phyloP scores from a whole-genome alignment of 768 basidiomycete species.

The Arthromyces matolae region DNA sequence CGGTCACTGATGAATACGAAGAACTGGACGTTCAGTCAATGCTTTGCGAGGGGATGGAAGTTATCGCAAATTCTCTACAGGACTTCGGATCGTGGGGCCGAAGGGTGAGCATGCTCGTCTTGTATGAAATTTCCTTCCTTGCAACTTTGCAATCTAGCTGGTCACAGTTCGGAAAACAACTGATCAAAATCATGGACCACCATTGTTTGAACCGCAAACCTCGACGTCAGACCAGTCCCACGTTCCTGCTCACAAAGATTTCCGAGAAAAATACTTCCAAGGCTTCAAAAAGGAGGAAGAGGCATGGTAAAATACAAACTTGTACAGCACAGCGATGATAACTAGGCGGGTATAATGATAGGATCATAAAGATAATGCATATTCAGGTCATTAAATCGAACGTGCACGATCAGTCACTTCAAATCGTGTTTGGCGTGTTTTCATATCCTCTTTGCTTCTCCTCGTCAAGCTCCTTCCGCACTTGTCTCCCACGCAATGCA shows the following conservation, averaged over 20 bases:
- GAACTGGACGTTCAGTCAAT: constrained; percentile 79
- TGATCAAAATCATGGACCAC: constrained; percentile 41
- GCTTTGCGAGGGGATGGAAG: constrained; percentile 82
- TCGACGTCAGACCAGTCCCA: constrained; percentile 31
- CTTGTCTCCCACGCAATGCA: constrained; percentile 57
- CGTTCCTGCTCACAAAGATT: constrained; percentile 84
- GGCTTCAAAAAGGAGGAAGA: constrained; percentile 56
- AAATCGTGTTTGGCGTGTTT: background rate
- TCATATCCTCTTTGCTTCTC: constrained; percentile 29
- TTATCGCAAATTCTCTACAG: constrained; percentile 87
- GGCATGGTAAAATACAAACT: background rate
- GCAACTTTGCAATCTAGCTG: constrained; percentile 45
- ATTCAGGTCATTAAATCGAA: background rate
- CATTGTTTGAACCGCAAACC: constrained; percentile 44
- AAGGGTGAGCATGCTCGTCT: no score
- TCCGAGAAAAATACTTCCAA: constrained; percentile 84
- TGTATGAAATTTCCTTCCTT: no score
- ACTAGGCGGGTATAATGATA: no score
- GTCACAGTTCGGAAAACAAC: constrained; percentile 84
- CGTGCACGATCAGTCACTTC: background rate
- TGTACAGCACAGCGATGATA: no score
- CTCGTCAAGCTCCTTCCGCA: constrained; percentile 60
- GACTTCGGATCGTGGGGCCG: constrained; percentile 95
- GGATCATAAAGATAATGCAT: constrained; percentile 1
- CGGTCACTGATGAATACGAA: constrained; percentile 86